Base-by-base conservation (phyloP, 306 rosid species). In the Cucurbita maxima region DNA sequence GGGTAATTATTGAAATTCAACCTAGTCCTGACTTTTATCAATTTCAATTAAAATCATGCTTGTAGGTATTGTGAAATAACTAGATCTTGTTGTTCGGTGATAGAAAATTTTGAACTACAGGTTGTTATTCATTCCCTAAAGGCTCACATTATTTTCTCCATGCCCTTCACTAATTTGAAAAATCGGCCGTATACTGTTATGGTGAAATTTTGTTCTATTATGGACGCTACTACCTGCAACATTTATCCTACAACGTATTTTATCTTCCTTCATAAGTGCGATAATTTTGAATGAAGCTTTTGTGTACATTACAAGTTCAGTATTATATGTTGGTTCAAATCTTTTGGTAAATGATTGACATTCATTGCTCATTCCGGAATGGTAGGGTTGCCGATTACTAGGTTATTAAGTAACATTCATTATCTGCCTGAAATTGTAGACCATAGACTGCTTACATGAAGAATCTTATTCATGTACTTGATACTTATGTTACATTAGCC, bases 1-100 rank as follows among this genome's bases (percentile, higher is more conserved):
- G 90, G 98, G 96, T 90, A 84, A 34, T 73, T 72, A 14, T 60
- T 66, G 36, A 12, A 48, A 75, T 71, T 22, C 19, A 75, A 48
- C 9, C 13, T 61, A 58, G 20, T 62, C 50, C 5, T 22, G 73
- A 13, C 13, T 60, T 52, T 41, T 40, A 63, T 53, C 15, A 14
- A 36, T 71, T 71, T 43, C 12, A 14, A 34, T 47, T 51, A 9
- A 5, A 15, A 22, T 50, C 54, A 12, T 66, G 18, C 37, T 43
- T 48, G 10, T 41, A 10, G 36, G 53, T 43, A 43, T 63, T 19
- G 36, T 66, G 53, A 9, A 41, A 16, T 66, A 3, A 20, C 19
- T 66, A 20, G 54, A 66, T 20, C 40, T 44, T 2, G 18, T 50
- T 10, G 8, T n/a, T 67, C 12, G 43, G 52, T 10, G 37, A 47